Base-by-base conservation (phyloP, 352 stramenopile genomes). In the Phytopythium vexans region DNA sequence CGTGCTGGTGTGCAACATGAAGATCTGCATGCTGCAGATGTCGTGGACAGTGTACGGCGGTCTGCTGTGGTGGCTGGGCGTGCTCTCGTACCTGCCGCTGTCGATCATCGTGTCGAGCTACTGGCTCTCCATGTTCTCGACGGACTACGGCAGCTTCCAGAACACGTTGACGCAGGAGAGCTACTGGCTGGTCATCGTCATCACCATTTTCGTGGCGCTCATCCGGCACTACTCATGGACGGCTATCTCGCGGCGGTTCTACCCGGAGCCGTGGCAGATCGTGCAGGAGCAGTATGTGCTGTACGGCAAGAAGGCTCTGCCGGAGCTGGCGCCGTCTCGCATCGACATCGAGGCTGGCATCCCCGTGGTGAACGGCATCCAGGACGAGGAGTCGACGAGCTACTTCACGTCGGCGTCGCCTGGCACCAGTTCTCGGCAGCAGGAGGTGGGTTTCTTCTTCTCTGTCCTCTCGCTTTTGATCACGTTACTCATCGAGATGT, bases 1-100 rank as follows among this genome's bases (percentile, higher is more conserved):
- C 8, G 85, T 99, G 39, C 79, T 98, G 52, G 70, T 98, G 3
- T 79, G 94, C 41, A 98, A 97, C 54, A 74, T 97, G 55, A 98
- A 98, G 80, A 79, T 93, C 39, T 67, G 56, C 16, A 65, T 89
- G 68, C 56, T 91, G 33, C 83, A 93, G 56, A 88, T 90, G 81
- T 89, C 80, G 33, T 93, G 83, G 83, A 85, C 56, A 3, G 11
- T 70, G 7, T 74, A 78, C 38, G 74, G 71, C 33, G 64, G 52
- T 4, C 6, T 82, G 9, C 50, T 76, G 11, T 91, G 77, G 78
- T 77, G 78, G 32, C 45, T 87, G 5, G 83, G 83, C 34, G 71
- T 93, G 6, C 40, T 93, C 6, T 59, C 74, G 12, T 93, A 87
- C 50, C 33, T 93, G 31, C 83, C 83, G 1, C 52, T 87, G 11